Base-by-base conservation (phyloP, 805 yeast species). In the Spathaspora arborariae region DNA sequence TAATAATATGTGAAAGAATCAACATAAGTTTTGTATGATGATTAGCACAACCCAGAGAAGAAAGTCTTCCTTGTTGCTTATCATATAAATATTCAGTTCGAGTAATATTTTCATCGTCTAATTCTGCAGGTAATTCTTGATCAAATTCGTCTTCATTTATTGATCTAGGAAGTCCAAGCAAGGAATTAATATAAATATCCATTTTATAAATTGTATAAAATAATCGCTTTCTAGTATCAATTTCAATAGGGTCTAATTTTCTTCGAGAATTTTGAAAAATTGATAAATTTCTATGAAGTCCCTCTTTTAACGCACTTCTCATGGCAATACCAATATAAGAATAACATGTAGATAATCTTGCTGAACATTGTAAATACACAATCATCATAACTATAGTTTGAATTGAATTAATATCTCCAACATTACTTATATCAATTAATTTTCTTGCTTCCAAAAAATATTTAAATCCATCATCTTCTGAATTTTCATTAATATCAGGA, bases 141-240 rank as follows among this genome's bases (percentile, higher is more conserved):
- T 90, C 96, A 52, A 88, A 82, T 54, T 88, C 96, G 51, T 83
- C 87, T 50, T 84, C 85, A 42, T 80, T 71, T 15, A 89, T 78
- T 2, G 90, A 79, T 48, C 88, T 71, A 1, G 97, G 97, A 43
- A 90, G 70, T 1, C 96, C 97, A 52, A 91, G 62, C 69, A 90
- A 82, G 7, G 96, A 85, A 61, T 87, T 88, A 56, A 89, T 87
- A 61, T 91, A 90, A 39, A 88, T 81, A 59, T 91, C 97, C 85
- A 89, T 85, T 62, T 90, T 90, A 62, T 87, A 85, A 51, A 90
- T 84, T 1, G 96, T 85, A 87, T 92, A 90, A 62, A 90, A 90
- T 37, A 91, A 67, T 49, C 97, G 74, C 63, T 89, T 90, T 50
- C 96, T 74, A 1, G 88, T 85, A 58, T 91, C 96, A 34, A 82